Evolutionary conservation across 2,329 filamentous ascomycete genomes (phyloP).

Genomic region (Stachybotrys elegans): DNA sequence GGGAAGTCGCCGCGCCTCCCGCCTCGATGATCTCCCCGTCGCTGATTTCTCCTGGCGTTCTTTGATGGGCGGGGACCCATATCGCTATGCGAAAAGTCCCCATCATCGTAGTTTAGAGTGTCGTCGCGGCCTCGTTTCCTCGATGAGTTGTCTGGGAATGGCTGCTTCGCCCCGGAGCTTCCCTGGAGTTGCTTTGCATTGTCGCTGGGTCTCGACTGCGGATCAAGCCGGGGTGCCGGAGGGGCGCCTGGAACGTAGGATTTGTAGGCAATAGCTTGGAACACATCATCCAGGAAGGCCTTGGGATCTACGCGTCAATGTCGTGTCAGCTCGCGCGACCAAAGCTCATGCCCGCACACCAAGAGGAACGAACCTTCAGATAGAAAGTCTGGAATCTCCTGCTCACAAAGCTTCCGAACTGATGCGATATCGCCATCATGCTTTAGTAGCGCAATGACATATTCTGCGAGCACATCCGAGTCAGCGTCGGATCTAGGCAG

Average conservation of each 20-base stretch:
- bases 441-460: slow-evolving; percentile 71
- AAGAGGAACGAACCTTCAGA: slow-evolving; percentile 47
- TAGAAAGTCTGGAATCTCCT: slow-evolving; percentile 71
- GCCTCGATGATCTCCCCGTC: slow-evolving; percentile 18
- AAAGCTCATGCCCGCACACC: background rate
- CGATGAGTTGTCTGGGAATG: slow-evolving; percentile 13
- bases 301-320: slow-evolving; percentile 23
- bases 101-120: slow-evolving; percentile 13
- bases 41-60: slow-evolving; percentile 51
- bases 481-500: slow-evolving; percentile 68
- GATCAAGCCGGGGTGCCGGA: slow-evolving; percentile 28
- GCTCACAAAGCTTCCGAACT: slow-evolving; percentile 63
- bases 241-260: slow-evolving; percentile 53
- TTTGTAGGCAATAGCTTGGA: slow-evolving; percentile 58
- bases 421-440: slow-evolving; percentile 62
- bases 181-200: background rate
- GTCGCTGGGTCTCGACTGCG: slow-evolving; percentile 8
- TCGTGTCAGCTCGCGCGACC: slow-evolving; percentile 7
- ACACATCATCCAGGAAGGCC: slow-evolving; percentile 65
- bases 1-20: slow-evolving; percentile 9
- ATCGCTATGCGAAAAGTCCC: slow-evolving; percentile 14
- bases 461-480: slow-evolving; percentile 76
- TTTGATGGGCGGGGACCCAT: slow-evolving; percentile 47
- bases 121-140: slow-evolving; percentile 33
- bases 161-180: slow-evolving; percentile 9